Base-by-base conservation (phyloP, 768 basidiomycete genomes). In the Trametes gibbosa region DNA sequence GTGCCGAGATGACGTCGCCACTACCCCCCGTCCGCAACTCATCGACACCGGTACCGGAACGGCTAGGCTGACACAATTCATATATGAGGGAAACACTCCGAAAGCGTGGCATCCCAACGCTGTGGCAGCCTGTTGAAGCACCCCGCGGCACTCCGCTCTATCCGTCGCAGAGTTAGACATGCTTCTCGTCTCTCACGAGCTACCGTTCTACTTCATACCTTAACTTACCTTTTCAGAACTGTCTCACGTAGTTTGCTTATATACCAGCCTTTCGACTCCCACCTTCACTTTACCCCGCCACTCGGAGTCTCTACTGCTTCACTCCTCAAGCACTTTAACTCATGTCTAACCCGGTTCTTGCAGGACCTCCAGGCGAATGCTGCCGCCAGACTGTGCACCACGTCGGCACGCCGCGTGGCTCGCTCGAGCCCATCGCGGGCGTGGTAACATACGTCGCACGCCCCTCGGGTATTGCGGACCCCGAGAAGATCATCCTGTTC, bases 371-470 rank as follows among this genome's bases (percentile, higher is more conserved):
- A 0, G 77, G 79, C 42, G 81, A 84, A 29, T 78, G 78, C 62
- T 87, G 85, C 68, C 75, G 82, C 63, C 75, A 70, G 43, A 77
- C 76, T 14, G 78, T 86, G 6, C 75, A 80, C 42, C 84, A 86
- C 66, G 63, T 69, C 4, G 85, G 85, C 2, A 74, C 73, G 0
- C 72, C 85, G 0, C 66, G 70, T 6, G 84, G 84, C 14, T 74
- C 72, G 40, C 66, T 71, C 5, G 71, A 74, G 45, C 61, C 70
- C 23, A 74, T 79, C 65, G 74, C 75, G 42, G 80, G 75, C 24
- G 69, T 84, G 0, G 69, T 75, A 0, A 85, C 84, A 0, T 87
- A 87, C 64, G 55, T 87, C 37, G 77, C 83, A 3, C 77, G 81
- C 53, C 81, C 82, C 53, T 81, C 82, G 2, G 59, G 66, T 0